Base-by-base conservation (phyloP, 768 basidiomycete species). In the Suillus cothurnatus region DNA sequence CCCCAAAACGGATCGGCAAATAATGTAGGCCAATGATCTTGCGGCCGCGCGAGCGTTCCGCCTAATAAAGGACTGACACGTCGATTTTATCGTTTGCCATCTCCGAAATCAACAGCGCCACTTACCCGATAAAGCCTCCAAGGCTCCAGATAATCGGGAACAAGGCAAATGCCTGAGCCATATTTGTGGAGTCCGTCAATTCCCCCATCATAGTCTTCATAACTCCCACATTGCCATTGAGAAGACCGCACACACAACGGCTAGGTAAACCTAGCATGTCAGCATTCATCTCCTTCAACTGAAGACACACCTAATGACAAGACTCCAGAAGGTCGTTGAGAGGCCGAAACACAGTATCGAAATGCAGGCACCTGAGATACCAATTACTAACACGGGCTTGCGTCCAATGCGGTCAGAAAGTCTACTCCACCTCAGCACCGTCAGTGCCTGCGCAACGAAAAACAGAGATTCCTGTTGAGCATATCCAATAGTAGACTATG, bases 161-260 rank as follows among this genome's bases (percentile, higher is more conserved):
- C 21, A 72, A 43, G 14, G 79, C 64, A 62, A 79, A 78, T 3
- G 68, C 81, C 17, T 74, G 74, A 4, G 81, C 77, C 71, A 74
- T 74, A 56, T 73, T 78, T 50, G 67, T 73, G 14, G 64, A 64
- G 45, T 79, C 36, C 83, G 86, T 87, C 38, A 90, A 74, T 65
- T 90, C 89, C 0, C 84, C 88, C 74, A 91, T 82, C 65, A 86
- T 84, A 64, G 86, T 88, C 72, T 91, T 92, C 82, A 91, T 88
- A 34, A 91, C 89, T 4, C 85, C 77, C 1, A 74, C 6, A 32
- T 81, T 81, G 4, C 80, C 80, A 61, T 81, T 79, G 4, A 81
- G 66, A 12, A 73, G 12, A 4, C 79, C 80, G 31, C 75, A 71
- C 1, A 81, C 67, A 36, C 78, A 78, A 36, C 77, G 77, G 64